Evolutionary conservation across 208 protist genomes (phyloP).

Genomic region (Leishmania turanica): DNA sequence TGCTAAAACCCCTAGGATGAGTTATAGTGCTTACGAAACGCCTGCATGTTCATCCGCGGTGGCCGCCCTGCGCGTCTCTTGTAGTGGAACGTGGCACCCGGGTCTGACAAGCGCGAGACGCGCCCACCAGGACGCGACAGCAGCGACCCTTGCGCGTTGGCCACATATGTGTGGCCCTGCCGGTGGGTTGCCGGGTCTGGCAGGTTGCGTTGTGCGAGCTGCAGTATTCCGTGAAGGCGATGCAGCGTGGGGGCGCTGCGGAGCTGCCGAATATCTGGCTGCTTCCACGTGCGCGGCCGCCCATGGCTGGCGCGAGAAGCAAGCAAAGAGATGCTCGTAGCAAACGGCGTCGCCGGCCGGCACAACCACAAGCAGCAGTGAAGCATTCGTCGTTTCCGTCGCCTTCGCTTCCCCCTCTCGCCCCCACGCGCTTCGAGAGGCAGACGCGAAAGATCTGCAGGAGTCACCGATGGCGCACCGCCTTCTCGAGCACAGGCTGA

Average conservation of each 20-base stretch:
- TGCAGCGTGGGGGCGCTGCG: slow-evolving; percentile 30
- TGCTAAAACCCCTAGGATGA: slow-evolving; percentile 27
- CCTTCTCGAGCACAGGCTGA: not conserved
- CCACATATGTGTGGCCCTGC: slow-evolving; percentile 32
- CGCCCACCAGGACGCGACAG: slow-evolving; percentile 64
- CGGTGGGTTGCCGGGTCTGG: slow-evolving; percentile 37
- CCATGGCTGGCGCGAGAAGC: not conserved
- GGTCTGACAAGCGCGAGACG: slow-evolving; percentile 35
- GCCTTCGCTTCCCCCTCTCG: not conserved
- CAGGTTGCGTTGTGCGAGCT: slow-evolving; percentile 36
- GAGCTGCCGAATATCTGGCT: slow-evolving; percentile 24
- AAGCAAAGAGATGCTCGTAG: not conserved
- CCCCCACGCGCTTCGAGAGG: not conserved
- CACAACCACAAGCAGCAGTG: slow-evolving; percentile 26
- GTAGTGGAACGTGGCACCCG: slow-evolving; percentile 49
- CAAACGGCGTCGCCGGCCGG: slow-evolving; percentile 4
- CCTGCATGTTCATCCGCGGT: slow-evolving; percentile 29
- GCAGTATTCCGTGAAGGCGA: slow-evolving; percentile 38
- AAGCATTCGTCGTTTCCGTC: slow-evolving; percentile 7
- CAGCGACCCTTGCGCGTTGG: slow-evolving; percentile 44
- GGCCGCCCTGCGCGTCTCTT: slow-evolving; percentile 4
- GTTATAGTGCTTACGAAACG: slow-evolving; percentile 56
- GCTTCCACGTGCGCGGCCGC: slow-evolving; percentile 16
- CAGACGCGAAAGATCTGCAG: not conserved
- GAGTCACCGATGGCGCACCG: not conserved